phyloP scores from a whole-genome alignment of 2,329 filamentous ascomycete genomes.

The Cercospora sesami region DNA sequence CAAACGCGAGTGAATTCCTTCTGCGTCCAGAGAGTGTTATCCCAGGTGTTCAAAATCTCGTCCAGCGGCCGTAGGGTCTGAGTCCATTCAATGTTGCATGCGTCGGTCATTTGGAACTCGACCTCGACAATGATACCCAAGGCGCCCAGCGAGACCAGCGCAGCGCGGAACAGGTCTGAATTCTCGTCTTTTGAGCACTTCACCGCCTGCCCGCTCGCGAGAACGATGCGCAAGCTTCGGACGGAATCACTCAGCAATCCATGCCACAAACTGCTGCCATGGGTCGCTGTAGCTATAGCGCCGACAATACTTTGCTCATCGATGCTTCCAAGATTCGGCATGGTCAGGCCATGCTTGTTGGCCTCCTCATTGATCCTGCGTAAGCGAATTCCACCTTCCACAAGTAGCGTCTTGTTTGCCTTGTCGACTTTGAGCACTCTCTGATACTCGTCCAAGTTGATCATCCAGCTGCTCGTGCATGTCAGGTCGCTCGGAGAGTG shows the following conservation, averaged over 20 bases:
- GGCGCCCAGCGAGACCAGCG: constrained; percentile 82
- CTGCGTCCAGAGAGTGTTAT: constrained; percentile 72
- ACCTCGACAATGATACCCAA: constrained; percentile 89
- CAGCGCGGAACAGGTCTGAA: constrained; percentile 80
- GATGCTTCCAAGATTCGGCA: constrained; percentile 93
- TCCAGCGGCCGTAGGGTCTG: constrained; percentile 74
- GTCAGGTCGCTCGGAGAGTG: constrained; percentile 92
- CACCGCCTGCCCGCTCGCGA: constrained; percentile 74
- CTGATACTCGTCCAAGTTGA: constrained; percentile 85
- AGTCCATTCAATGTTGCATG: constrained; percentile 82
- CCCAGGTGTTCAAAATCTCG: constrained; percentile 70
- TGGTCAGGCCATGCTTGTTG: constrained; percentile 72
- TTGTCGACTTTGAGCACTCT: constrained; percentile 69
- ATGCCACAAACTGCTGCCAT: constrained; percentile 82
- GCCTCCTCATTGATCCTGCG: constrained; percentile 71
- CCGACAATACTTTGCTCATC: constrained; percentile 91
- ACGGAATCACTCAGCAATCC: constrained; percentile 82
- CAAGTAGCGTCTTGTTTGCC: constrained; percentile 65
- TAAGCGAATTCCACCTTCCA: constrained; percentile 87
- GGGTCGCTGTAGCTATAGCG: constrained; percentile 88
- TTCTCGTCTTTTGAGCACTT: constrained; percentile 68
- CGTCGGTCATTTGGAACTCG: constrained; percentile 75
- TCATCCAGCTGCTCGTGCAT: constrained; percentile 88
- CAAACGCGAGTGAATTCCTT: constrained; percentile 91
- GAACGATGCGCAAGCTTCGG: constrained; percentile 71